phyloP scores from a whole-genome alignment of 176 grass and related monocot genomes.

The Leersia perrieri region DNA sequence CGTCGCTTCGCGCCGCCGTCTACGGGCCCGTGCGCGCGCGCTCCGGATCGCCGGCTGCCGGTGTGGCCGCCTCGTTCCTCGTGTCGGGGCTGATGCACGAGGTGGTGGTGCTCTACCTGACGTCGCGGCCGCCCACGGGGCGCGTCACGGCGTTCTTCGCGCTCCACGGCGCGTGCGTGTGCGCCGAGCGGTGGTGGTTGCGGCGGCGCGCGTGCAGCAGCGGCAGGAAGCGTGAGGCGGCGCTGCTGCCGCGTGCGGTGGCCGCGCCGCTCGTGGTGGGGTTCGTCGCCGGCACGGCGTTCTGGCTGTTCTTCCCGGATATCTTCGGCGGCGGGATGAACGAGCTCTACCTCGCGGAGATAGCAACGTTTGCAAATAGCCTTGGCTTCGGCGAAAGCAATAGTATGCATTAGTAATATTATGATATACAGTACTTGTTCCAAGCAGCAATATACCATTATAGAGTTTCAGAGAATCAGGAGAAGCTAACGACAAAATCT shows the following conservation, averaged over 20 bases:
- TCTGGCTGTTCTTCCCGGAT: conserved; percentile 43
- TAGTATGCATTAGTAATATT: too few relatives aligned
- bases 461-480: too few relatives aligned
- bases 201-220: background rate
- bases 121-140: conserved; percentile 16
- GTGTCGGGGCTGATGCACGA: conserved; percentile 72
- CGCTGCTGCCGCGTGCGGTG: conserved; percentile 17
- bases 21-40: conserved; percentile 18
- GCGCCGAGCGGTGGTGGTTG: conserved; percentile 28
- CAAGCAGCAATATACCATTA: too few relatives aligned
- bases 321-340: conserved; percentile 18
- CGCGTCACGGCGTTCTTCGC: conserved; percentile 43
- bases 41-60: background rate
- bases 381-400: too few relatives aligned
- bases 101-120: conserved; percentile 39
- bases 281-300: conserved; percentile 32
- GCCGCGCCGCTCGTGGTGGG: background rate
- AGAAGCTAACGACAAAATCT: too few relatives aligned
- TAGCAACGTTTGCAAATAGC: too few relatives aligned
- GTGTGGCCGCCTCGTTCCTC: conserved; percentile 35
- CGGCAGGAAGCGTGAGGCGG: background rate
- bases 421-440: too few relatives aligned
- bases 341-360: background rate
- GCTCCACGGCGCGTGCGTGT: conserved; percentile 41
- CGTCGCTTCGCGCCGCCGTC: conserved; percentile 36